Base-by-base conservation (phyloP, 257 asterid genomes). In the Salvia miltiorrhiza region DNA sequence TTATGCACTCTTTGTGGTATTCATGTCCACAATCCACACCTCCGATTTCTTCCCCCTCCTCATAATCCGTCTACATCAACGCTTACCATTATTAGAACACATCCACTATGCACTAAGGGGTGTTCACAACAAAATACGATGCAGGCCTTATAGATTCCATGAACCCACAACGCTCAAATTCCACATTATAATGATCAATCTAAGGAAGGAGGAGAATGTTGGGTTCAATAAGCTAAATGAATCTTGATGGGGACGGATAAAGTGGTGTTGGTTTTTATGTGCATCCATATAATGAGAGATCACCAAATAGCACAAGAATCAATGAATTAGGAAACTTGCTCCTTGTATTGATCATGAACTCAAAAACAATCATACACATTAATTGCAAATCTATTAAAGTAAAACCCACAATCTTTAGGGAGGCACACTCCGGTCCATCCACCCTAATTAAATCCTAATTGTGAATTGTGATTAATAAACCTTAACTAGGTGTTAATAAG, bases 21-120 rank as follows among this genome's bases (percentile, higher is more conserved):
- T 87, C 93, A n/a, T 91, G 96, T 17, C 88, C 82, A 35, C 97
- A 91, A 13, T 82, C 84, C 7, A 89, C 84, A 1, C 72, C 68
- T 53, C 89, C 95, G 0, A 89, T 53, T 60, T 50, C 78, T n/a
- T 85, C 95, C 40, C 67, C 75, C 12, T 76, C 76, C 71, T 76
- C 81, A 54, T 81, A 88, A 35, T 87, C 88, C 20, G 62, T 73
- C 97, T 91, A 79, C 58, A 49, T 56, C 35, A 74, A 39, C 14
- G 35, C 67, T n/a, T 32, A 24, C 43, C 13, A 6, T 60, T 48
- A 35, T 62, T 23, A 60, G 56, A 73, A 39, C 11, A 0, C 10
- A 5, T 43, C 4, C 11, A 7, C 17, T 17, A 14, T 30, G 59
- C 11, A 21, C 13, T 24, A 7, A 3, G 60, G 3, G n/a, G 5